Conservation (phyloP, 495 filamentous ascomycete genomes). For the Talaromyces proteolyticus region DNA sequence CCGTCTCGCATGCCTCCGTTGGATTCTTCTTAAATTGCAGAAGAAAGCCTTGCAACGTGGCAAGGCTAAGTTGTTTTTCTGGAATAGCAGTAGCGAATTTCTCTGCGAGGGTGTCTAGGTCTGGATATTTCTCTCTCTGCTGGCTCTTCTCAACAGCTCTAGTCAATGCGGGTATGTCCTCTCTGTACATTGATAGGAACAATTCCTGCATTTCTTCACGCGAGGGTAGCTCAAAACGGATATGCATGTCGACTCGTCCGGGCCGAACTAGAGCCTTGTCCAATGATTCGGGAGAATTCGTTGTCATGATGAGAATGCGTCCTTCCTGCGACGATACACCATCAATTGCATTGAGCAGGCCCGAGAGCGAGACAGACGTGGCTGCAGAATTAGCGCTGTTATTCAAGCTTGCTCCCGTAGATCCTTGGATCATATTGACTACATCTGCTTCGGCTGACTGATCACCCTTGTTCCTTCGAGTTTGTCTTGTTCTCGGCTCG, state of each 20-base stretch:
- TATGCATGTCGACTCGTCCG: constrained; percentile 68
- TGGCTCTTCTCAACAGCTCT: neutral
- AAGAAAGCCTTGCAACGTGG: constrained; percentile 74
- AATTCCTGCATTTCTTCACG: constrained; percentile 52
- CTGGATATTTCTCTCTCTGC: neutral
- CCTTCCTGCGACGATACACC: constrained; percentile 79
- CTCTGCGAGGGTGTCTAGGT: constrained; percentile 27
- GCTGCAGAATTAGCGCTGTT: neutral
- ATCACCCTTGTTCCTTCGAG: constrained; percentile 1
- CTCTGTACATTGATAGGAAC: constrained; percentile 58
- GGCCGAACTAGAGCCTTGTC: constrained; percentile 72
- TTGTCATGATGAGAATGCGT: constrained; percentile 76
- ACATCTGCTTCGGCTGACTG: constrained; percentile 4
- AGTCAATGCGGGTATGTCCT: neutral
- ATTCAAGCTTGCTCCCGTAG: neutral
- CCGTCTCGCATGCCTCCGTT: constrained; percentile 55
- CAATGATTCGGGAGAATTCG: constrained; percentile 67
- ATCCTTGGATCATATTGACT: neutral
- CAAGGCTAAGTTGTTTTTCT: constrained; percentile 58
- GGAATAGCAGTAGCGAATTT: constrained; percentile 61
- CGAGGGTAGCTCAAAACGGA: constrained; percentile 59
- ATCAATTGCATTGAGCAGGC: constrained; percentile 76
- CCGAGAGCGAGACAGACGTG: constrained; percentile 58
- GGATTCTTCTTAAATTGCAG: constrained; percentile 43
- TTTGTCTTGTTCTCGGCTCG: constrained; percentile 12